Conservation (phyloP, 768 basidiomycete species). For the Termitomyces bulborhizus region DNA sequence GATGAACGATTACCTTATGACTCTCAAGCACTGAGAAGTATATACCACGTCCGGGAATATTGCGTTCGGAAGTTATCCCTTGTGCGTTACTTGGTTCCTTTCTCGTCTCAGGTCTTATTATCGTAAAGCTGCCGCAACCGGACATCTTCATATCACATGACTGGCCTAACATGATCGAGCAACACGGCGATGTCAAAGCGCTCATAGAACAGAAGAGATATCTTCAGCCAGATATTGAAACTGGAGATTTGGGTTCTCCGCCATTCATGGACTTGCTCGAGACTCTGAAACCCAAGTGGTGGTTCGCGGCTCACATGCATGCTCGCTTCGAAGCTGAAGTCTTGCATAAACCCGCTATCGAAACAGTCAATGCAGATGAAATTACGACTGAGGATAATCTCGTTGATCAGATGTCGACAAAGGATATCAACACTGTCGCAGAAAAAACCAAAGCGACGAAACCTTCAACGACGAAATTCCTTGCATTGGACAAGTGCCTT, state of each 20-base stretch:
- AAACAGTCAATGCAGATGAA: slow-evolving; percentile 23
- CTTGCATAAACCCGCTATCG: slow-evolving; percentile 26
- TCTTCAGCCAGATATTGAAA: slow-evolving; percentile 62
- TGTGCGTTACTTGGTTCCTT: slow-evolving; percentile 28
- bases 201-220: slow-evolving; percentile 74
- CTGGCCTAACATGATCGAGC: slow-evolving; percentile 87
- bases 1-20: slow-evolving; percentile 82
- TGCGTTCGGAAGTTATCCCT: slow-evolving; percentile 74
- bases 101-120: not conserved
- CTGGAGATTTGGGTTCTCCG: slow-evolving; percentile 75
- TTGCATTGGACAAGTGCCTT: slow-evolving; percentile 92
- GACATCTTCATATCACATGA: slow-evolving; percentile 83
- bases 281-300: slow-evolving; percentile 72
- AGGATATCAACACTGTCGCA: slow-evolving; percentile 16
- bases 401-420: slow-evolving; percentile 40
- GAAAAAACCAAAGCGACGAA: not conserved
- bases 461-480: slow-evolving; percentile 56
- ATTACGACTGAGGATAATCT: slow-evolving; percentile 39
- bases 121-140: slow-evolving; percentile 1
- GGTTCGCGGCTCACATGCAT: slow-evolving; percentile 93
- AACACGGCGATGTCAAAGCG: slow-evolving; percentile 59
- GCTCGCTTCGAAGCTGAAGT: slow-evolving; percentile 76
- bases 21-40: slow-evolving; percentile 61
- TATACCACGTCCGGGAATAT: slow-evolving; percentile 89
- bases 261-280: slow-evolving; percentile 74